Evolutionary conservation across 495 filamentous ascomycete genomes (phyloP).

Genomic region (Astrothelium subdiscretum): DNA sequence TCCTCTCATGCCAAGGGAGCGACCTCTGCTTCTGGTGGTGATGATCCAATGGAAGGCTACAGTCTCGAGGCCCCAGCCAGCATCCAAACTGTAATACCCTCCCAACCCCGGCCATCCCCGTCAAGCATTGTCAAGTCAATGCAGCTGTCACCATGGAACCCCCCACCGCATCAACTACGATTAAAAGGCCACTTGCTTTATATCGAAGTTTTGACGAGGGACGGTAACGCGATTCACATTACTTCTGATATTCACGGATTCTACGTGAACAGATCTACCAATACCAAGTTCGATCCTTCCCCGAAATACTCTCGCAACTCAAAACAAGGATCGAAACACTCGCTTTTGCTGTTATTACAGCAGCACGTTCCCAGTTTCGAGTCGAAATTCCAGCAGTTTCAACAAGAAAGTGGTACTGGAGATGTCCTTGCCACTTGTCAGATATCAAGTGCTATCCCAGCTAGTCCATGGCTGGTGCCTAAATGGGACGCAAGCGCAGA

Average conservation of each 20-base stretch:
- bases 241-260: constrained; percentile 90
- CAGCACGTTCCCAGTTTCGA: constrained; percentile 75
- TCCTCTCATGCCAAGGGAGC: neutral
- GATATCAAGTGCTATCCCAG: constrained; percentile 83
- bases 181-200: constrained; percentile 92
- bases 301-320: constrained; percentile 46
- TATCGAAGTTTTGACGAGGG: constrained; percentile 72
- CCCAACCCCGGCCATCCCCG: constrained; percentile 46
- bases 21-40: neutral
- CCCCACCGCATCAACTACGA: constrained; percentile 78
- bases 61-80: constrained; percentile 58
- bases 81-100: constrained; percentile 55
- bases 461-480: constrained; percentile 85
- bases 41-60: constrained; percentile 33
- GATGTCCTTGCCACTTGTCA: constrained; percentile 90
- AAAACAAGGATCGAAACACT: constrained; percentile 67
- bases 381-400: constrained; percentile 56
- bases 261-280: constrained; percentile 88
- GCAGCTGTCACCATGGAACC: constrained; percentile 88
- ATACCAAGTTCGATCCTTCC: constrained; percentile 82
- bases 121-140: constrained; percentile 87
- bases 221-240: constrained; percentile 87
- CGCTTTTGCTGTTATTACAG: constrained; percentile 67
- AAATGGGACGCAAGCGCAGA: constrained; percentile 29
- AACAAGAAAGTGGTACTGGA: constrained; percentile 68